Evolutionary conservation across 1,284 basidiomycete genomes (phyloP).

Genomic region (Puccinia polysora): DNA sequence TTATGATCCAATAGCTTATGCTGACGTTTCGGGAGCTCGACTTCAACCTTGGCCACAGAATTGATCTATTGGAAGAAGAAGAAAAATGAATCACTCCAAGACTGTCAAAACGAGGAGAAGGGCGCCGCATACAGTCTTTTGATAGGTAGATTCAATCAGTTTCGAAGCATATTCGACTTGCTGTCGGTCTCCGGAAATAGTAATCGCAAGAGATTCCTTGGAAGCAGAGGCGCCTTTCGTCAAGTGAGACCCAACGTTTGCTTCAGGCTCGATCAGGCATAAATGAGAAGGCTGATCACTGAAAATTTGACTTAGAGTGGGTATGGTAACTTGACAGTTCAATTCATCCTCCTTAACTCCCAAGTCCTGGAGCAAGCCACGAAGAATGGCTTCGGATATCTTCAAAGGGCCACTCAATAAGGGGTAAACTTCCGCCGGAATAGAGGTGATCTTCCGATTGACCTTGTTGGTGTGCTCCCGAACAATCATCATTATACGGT

Average conservation of each 20-base stretch:
- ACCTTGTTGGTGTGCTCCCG: slow-evolving; percentile 72
- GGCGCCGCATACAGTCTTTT: slow-evolving; percentile 55
- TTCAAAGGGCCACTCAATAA: slow-evolving; percentile 67
- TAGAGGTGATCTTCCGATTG: slow-evolving; percentile 77
- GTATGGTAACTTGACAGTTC: slow-evolving; percentile 38
- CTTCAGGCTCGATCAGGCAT: slow-evolving; percentile 13
- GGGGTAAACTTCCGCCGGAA: slow-evolving; percentile 77
- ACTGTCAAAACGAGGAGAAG: slow-evolving; percentile 47
- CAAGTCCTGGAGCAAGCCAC: slow-evolving; percentile 59
- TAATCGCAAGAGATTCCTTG: slow-evolving; percentile 49
- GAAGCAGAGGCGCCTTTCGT: slow-evolving; percentile 54
- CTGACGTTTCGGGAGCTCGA: slow-evolving; percentile 84
- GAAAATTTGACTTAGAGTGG: not conserved
- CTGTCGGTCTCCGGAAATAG: slow-evolving; percentile 69
- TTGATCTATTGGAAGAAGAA: slow-evolving; percentile 27
- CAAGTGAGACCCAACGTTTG: slow-evolving; percentile 55
- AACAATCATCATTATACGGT: slow-evolving; percentile 77
- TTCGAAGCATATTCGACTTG: slow-evolving; percentile 71
- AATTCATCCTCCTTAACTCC: slow-evolving; percentile 58
- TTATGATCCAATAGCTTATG: slow-evolving; percentile 80
- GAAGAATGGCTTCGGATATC: slow-evolving; percentile 56
- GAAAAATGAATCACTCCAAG: not conserved
- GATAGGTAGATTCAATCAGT: slow-evolving; percentile 66
- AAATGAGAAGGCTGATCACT: not conserved
- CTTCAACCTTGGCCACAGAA: slow-evolving; percentile 61